phyloP scores from a whole-genome alignment of 2,329 filamentous ascomycete genomes.

The Fusarium sp. region DNA sequence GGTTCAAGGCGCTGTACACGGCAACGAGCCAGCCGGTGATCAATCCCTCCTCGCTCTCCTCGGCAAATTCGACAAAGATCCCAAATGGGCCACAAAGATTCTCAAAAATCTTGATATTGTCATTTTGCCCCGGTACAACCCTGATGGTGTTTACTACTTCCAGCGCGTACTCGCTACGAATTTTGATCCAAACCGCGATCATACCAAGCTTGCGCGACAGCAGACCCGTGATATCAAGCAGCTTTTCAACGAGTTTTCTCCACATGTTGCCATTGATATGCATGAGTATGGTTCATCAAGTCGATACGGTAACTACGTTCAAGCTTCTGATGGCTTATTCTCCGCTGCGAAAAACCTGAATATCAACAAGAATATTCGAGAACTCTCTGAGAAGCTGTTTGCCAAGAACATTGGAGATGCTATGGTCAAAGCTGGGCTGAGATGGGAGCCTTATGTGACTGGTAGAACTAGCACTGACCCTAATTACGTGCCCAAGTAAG shows the following conservation, averaged over 20 bases:
- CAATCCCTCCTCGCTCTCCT: slow-evolving; percentile 46
- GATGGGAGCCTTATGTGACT: slow-evolving; percentile 46
- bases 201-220: slow-evolving; percentile 47
- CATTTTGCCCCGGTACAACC: slow-evolving; percentile 47
- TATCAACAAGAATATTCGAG: slow-evolving; percentile 45
- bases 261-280: slow-evolving; percentile 48
- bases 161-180: slow-evolving; percentile 45
- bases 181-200: slow-evolving; percentile 49
- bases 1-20: slow-evolving; percentile 48
- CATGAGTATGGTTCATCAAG: slow-evolving; percentile 45
- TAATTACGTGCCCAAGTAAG: slow-evolving; percentile 21
- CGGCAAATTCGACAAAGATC: slow-evolving; percentile 45
- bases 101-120: slow-evolving; percentile 46
- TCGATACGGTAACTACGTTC: slow-evolving; percentile 35
- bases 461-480: slow-evolving; percentile 32
- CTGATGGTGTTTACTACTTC: slow-evolving; percentile 50
- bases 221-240: slow-evolving; percentile 47
- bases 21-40: slow-evolving; percentile 49
- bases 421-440: slow-evolving; percentile 43
- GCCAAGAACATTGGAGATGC: slow-evolving; percentile 42
- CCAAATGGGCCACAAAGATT: slow-evolving; percentile 43
- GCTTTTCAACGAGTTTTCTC: slow-evolving; percentile 42
- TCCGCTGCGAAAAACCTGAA: slow-evolving; percentile 50
- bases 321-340: slow-evolving; percentile 46
- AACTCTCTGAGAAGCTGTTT: slow-evolving; percentile 45